Percentiles rank a stretch among this genome's conserved stretches.
These are phyloP conservation scores for Umbelopsis sp. DNA, from an alignment of 192 early-diverging fungal genomes.

Conservation along the genomic window DNA sequence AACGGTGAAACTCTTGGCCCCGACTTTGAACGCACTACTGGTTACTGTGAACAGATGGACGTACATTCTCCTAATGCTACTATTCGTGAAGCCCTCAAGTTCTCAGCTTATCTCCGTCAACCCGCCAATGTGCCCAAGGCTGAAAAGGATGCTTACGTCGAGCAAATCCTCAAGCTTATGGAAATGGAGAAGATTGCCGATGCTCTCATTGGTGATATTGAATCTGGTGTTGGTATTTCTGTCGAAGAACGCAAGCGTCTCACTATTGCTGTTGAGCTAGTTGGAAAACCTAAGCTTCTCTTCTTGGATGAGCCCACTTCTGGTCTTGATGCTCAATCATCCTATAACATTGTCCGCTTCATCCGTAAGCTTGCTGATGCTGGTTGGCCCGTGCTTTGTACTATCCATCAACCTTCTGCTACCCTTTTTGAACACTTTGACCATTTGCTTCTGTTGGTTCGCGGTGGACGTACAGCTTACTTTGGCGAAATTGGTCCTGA, in stretches of 20 bases:
- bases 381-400: conserved; percentile 74
- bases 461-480: conserved; percentile 77
- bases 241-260: conserved; percentile 89
- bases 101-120: conserved; percentile 77
- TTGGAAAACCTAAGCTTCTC: conserved; percentile 76
- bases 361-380: conserved; percentile 63
- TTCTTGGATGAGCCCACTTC: conserved; percentile 93
- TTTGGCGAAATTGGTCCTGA: conserved; percentile 81
- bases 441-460: conserved; percentile 73
- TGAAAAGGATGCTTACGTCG: conserved; percentile 74
- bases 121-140: conserved; percentile 60
- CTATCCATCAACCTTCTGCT: conserved; percentile 87
- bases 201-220: conserved; percentile 72
- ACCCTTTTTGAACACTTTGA: conserved; percentile 87
- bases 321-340: conserved; percentile 81
- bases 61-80: conserved; percentile 77
- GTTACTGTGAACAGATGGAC: conserved; percentile 87
- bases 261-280: conserved; percentile 84
- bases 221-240: conserved; percentile 75
- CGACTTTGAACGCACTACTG: conserved; percentile 71
- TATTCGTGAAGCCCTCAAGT: conserved; percentile 75
- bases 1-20: conserved; percentile 55
- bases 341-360: conserved; percentile 77
- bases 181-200: conserved; percentile 75
- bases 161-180: conserved; percentile 73